phyloP scores from a whole-genome alignment of 768 basidiomycete species.

The Lanmaoa rubissima region DNA sequence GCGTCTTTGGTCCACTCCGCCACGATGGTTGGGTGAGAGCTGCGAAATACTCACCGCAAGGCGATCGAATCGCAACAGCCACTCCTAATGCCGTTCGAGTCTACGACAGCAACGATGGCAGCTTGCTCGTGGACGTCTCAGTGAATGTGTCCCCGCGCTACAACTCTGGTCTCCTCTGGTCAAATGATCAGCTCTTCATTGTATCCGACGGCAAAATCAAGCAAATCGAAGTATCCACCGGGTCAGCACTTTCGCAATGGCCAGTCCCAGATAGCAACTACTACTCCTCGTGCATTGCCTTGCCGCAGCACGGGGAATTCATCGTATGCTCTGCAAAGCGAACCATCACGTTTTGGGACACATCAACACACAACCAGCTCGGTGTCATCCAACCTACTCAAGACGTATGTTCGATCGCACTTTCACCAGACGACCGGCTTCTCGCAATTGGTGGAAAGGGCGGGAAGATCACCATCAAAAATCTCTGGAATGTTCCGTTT shows the following conservation, averaged over 20 bases:
- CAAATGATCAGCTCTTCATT: neutral
- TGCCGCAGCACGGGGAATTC: neutral
- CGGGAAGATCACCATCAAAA: neutral
- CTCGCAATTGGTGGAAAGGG: neutral
- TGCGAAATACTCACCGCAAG: constrained; percentile 1
- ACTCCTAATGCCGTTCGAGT: neutral
- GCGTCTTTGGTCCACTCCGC: neutral
- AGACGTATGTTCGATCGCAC: neutral
- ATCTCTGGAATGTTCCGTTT: neutral
- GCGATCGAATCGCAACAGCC: neutral
- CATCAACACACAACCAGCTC: neutral
- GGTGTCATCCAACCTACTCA: neutral
- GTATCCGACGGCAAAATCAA: neutral
- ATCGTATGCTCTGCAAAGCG: neutral
- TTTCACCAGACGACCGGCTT: neutral
- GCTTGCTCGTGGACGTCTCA: neutral
- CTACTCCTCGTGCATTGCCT: neutral
- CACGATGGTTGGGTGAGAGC: neutral
- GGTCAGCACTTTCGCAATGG: neutral
- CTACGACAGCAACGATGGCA: neutral
- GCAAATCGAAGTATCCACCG: neutral
- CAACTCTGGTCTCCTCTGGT: constrained; percentile 1
- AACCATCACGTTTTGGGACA: neutral
- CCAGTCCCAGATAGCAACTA: neutral
- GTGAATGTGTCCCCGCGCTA: too few relatives aligned